A percentile compares a stretch with the other conserved stretches of the same genome.
Conservation (phyloP, 257 asterid species). For the Nicotiana benthamiana region DNA sequence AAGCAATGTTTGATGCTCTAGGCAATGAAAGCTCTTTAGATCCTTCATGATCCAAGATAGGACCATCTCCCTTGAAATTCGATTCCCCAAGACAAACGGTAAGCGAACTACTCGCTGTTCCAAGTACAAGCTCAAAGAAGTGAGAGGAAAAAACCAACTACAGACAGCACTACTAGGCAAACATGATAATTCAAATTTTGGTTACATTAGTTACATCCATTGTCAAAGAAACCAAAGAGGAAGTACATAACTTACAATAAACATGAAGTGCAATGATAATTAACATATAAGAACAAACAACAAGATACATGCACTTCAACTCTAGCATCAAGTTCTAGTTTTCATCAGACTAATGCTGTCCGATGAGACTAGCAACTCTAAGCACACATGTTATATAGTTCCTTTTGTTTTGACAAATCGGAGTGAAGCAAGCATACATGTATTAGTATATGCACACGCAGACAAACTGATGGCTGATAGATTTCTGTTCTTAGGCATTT, state of each 20-base stretch:
- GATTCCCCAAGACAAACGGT: slow-evolving; percentile 9
- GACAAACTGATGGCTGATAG: background rate
- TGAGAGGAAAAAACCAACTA: background rate
- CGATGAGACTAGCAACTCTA: background rate
- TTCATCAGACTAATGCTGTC: background rate
- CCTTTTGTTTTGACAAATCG: background rate
- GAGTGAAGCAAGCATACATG: background rate
- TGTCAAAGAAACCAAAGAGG: background rate
- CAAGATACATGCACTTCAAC: background rate
- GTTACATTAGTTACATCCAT: background rate
- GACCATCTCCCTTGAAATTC: slow-evolving; percentile 3
- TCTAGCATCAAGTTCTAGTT: background rate
- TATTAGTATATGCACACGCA: background rate
- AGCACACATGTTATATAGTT: background rate
- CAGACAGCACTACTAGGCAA: background rate
- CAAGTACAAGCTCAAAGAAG: slow-evolving; percentile 5
- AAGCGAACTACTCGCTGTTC: slow-evolving; percentile 15
- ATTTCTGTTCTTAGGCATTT: background rate
- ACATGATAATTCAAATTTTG: background rate
- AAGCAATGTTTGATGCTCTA: slow-evolving; percentile 12
- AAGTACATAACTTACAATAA: background rate
- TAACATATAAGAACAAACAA: background rate
- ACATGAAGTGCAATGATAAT: background rate
- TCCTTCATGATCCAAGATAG: background rate
- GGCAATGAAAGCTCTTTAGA: slow-evolving; percentile 4